Evolutionary conservation across 495 filamentous ascomycete genomes (phyloP), one percentile per base, ranked within the genome.

Genomic region (Echria macrotheca): DNA sequence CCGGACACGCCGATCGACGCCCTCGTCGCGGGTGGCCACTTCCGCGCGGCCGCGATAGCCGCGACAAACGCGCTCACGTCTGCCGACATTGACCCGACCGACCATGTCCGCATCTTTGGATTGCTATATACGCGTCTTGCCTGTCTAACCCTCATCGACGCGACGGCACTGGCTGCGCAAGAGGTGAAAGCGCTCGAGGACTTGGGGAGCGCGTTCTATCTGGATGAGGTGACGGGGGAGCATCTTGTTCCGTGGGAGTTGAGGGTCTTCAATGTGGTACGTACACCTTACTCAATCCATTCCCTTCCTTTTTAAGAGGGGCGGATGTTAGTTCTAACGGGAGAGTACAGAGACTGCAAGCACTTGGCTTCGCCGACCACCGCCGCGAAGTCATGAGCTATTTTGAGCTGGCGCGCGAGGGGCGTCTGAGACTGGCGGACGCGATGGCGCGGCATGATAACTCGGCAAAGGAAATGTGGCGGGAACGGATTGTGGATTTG

Each of bases 191-290:
- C 79, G 1, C 74, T 97, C 9, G 85, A 87, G 53, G 93, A 96
- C 61, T 69, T 95, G 24, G 85, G 81, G 54, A 80, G 79, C 7
- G 63, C 76, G 32, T 91, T 89, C 67, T 88, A 85, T 61, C 57
- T 69, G 2, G 79, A 74, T 52, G 66, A 68, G 5, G 63, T 56
- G 17, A 76, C 68, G 18, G 71, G 58, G 29, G 60, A 53, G 10
- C 82, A 85, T 64, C 73, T 91, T 3, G 84, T 87, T 0, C 91
- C 91, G 6, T 98, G 93, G 93, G 82, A 84, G 40, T 74, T 98
- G 38, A 77, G 91, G 4, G 78, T 95, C 2, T 71, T 96, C 8
- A 82, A 80, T 2, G 84, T 95, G 18, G 28, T 31, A 12, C 6
- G 28, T 31, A 31, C 7, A 6, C 12, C 7, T 31, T 6, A 6